Base-by-base conservation (phyloP, 495 filamentous ascomycete species). In the Cairneyella variabilis region DNA sequence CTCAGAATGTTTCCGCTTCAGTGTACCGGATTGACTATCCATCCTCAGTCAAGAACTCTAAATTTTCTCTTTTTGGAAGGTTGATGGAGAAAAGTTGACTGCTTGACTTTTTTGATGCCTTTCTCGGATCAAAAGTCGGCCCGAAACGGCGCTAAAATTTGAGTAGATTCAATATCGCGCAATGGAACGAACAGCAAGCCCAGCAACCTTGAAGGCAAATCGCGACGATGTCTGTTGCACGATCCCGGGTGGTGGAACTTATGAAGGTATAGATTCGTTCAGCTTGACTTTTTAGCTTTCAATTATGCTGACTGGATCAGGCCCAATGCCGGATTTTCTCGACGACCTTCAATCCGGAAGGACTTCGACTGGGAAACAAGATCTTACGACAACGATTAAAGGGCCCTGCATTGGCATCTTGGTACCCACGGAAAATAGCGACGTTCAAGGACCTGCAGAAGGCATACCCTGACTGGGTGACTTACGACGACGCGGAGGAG, bases 271-370 rank as follows among this genome's bases (percentile, higher is more conserved):
- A 16, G 17, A 12, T 47, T n/a, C 14, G 4, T n/a, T n/a, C 2
- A 14, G 23, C 37, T 27, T 25, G 11, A n/a, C 16, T 8, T 39
- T 25, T 3, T 30, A 49, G n/a, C n/a, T 66, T 17, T 58, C 56
- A 17, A 37, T 14, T 3, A 28, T 6, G 28, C 51, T 59, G 42
- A 65, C 30, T 7, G 41, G 52, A 1, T 12, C 51, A 96, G 92
- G 80, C 82, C 59, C 90, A 90, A 83, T 95, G 88, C 75, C 82
- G 84, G 66, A 83, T 98, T 68, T 98, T 98, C 77, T 83, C 82
- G 42, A 84, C 84, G 22, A 95, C 88, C 41, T 97, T 83, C 77
- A 98, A 98, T 71, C 93, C 93, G 11, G 74, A 85, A 23, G 70
- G 83, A 54, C 66, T 85, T 50, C 86, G 93, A 58, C 78, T 86